Evolutionary conservation across 2,329 filamentous ascomycete species (phyloP), one percentile per base, ranked within the genome.

Genomic region (Basipetospora chlamydospora): DNA sequence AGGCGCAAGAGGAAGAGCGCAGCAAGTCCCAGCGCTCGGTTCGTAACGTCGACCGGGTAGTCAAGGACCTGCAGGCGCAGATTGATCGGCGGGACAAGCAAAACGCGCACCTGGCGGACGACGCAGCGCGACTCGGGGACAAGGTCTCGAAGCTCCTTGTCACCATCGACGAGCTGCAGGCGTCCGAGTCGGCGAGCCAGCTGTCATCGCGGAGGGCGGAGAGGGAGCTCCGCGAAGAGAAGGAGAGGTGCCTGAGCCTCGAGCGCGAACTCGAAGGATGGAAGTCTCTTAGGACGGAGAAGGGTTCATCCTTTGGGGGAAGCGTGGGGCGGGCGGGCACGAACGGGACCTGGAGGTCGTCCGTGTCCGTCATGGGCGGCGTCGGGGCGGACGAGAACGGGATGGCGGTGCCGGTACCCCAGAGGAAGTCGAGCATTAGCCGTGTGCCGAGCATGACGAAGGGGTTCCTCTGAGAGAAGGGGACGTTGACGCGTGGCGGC

Each of bases 51-150:
- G 90, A 96, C 60, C 85, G 88, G 42, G 84, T 78, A 2, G 86
- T 96, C 50, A 90, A 90, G 57, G 90, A 96, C 56, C 71, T 96
- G 17, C 84, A 95, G 57, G 70, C 76, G 17, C 88, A 96, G 56
- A 81, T 98, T 46, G 86, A 94, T 33, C 83, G 90, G 47, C 84
- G 86, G 47, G 88, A 96, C 45, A 95, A 93, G 61, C 76, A 83
- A 47, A 85, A 87, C 48, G 52, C 66, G 5, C 79, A 90, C 51
- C 67, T 94, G 13, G 70, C 77, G 38, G 88, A 95, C 37, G 90
- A 96, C 49, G 71, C 94, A 39, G 66, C 68, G 46, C 82, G 88
- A 44, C 77, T 85, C 50, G 82, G 88, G 42, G 88, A 96, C 59
- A 93, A 90, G 64, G 74, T 86, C 42, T 84, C 90, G 45, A 85